phyloP scores from a whole-genome alignment of 805 yeast genomes.

The Brettanomyces naardenensis region DNA sequence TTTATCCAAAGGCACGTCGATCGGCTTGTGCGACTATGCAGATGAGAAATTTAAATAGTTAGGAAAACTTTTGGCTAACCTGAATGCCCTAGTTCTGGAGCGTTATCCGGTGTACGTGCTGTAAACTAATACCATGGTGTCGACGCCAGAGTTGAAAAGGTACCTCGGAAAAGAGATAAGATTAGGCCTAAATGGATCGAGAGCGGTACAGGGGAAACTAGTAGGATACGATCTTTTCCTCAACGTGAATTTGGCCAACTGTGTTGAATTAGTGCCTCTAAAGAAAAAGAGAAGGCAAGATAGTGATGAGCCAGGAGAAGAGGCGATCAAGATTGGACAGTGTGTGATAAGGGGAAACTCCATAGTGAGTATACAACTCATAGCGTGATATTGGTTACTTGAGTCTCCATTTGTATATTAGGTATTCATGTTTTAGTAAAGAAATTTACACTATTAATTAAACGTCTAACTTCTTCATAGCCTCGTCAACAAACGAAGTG shows the following conservation, averaged over 20 bases:
- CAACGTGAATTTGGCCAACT: constrained; percentile 25
- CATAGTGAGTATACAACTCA: constrained; percentile 41
- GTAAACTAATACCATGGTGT: constrained; percentile 27
- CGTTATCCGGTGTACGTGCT: no score
- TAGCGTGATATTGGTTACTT: constrained; percentile 4
- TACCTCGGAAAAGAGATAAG: constrained; percentile 73
- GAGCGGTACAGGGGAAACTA: constrained; percentile 72
- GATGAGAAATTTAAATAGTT: no score
- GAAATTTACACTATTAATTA: not conserved
- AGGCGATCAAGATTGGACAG: constrained; percentile 21
- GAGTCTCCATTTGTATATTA: not conserved
- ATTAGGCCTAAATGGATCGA: constrained; percentile 69
- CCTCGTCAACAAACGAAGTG: constrained; percentile 3
- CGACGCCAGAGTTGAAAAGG: constrained; percentile 35
- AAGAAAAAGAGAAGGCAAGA: constrained; percentile 1
- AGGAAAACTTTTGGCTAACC: no score
- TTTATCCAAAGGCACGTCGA: no score
- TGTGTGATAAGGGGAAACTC: constrained; percentile 47
- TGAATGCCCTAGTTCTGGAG: no score
- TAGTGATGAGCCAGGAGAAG: constrained; percentile 4
- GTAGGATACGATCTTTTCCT: constrained; percentile 71
- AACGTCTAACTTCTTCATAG: not conserved
- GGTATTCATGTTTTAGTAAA: not conserved
- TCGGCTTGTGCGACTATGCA: no score
- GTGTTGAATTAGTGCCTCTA: constrained; percentile 7